Conservation (phyloP, 306 rosid genomes). For the Astragalus membranaceus region DNA sequence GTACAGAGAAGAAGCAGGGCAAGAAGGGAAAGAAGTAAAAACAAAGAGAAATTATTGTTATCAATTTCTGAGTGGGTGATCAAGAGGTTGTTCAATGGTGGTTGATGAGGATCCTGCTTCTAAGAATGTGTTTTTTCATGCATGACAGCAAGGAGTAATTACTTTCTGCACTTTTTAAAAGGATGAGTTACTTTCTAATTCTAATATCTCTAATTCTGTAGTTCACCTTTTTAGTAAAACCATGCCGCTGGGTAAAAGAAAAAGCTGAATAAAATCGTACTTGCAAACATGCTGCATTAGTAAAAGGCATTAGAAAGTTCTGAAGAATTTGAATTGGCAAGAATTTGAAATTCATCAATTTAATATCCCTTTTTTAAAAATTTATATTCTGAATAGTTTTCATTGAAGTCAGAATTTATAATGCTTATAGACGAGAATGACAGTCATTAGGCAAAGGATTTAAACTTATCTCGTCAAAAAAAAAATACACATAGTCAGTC, state of each 20-base stretch:
- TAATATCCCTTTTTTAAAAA: too few species aligned
- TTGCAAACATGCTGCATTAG: not conserved
- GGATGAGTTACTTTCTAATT: not conserved
- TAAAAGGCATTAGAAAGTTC: too few species aligned
- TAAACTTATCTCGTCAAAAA: too few species aligned
- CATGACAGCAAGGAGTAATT: not conserved
- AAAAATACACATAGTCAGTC: too few species aligned
- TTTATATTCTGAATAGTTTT: too few species aligned
- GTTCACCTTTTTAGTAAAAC: not conserved
- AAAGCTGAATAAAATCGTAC: not conserved
- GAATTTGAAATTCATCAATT: too few species aligned
- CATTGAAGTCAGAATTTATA: too few species aligned
- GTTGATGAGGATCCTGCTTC: not conserved
- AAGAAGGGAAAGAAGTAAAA: conserved; percentile 40
- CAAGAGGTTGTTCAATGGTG: not conserved
- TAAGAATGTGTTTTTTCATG: not conserved
- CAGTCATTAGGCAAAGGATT: too few species aligned
- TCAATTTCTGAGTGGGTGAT: not conserved
- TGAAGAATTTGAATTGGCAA: not conserved
- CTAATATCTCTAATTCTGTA: not conserved
- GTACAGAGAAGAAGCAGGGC: conserved; percentile 50
- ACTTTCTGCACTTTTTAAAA: not conserved
- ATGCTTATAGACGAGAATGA: too few species aligned
- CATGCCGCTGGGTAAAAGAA: not conserved
- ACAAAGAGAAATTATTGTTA: not conserved